phyloP scores from a whole-genome alignment of 257 asterid genomes.

The Fraxinus cuspidata region DNA sequence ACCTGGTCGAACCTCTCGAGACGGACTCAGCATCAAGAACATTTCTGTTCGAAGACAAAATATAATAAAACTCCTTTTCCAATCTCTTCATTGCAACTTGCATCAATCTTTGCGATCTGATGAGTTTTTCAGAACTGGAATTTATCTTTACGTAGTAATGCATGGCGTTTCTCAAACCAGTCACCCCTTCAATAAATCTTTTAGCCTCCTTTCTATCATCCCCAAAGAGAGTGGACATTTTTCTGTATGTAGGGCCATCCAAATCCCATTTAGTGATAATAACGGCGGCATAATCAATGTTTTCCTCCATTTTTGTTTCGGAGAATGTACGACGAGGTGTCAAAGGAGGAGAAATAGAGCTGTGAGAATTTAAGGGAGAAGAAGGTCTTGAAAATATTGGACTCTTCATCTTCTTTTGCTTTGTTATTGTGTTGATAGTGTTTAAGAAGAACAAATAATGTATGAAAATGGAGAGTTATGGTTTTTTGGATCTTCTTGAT shows the following conservation, averaged over 20 bases:
- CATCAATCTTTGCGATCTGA: conserved; percentile 69
- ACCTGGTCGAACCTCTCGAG: conserved; percentile 37
- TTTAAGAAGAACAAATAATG: conserved; percentile 13
- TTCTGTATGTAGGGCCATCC: conserved; percentile 24
- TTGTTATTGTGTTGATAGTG: background rate
- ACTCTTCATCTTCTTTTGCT: conserved; percentile 14
- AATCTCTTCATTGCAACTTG: conserved; percentile 60
- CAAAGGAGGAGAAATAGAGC: conserved; percentile 31
- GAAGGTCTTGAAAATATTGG: conserved; percentile 38
- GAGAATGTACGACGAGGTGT: conserved; percentile 45
- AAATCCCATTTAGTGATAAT: conserved; percentile 46
- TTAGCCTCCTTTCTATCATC: conserved; percentile 43
- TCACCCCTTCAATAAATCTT: conserved; percentile 46
- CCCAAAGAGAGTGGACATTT: conserved; percentile 38
- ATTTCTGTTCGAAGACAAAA: conserved; percentile 45
- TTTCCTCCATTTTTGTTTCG: conserved; percentile 57
- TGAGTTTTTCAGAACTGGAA: conserved; percentile 42
- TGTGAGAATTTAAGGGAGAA: conserved; percentile 38
- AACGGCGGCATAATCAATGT: conserved; percentile 48
- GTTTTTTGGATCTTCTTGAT: background rate
- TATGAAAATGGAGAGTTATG: background rate
- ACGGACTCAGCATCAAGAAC: conserved; percentile 60
- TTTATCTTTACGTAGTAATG: conserved; percentile 40
- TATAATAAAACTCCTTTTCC: conserved; percentile 62
- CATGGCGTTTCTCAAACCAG: conserved; percentile 54